Evolutionary conservation across 164 flowering plant species (phyloP), one percentile per base, ranked within the genome.

Genomic region (Vitis cinerea): DNA sequence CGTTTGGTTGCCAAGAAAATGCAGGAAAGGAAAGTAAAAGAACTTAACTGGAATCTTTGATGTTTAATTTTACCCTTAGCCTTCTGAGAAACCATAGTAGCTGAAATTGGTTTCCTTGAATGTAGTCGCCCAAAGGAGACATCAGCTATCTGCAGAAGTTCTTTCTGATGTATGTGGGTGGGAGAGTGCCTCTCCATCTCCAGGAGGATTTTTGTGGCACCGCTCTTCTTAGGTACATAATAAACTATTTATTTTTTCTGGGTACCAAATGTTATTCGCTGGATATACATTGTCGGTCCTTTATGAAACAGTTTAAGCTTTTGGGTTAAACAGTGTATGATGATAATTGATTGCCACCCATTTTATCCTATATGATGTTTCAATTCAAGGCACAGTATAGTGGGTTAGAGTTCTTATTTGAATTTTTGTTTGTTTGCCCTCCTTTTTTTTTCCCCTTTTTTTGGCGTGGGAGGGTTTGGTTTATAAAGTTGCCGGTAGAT

Each of bases 171-270:
- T 95, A 91, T 75, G 89, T 92, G 50, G 96, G 99, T 64, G 94
- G 96, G 44, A 86, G 98, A 75, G 27, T 66, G 48, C 96, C 99
- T 10, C 91, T 95, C 60, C 99, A 91, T 82, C 75, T 95, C 51
- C 98, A 91, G 72, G 99, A 95, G 74, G 99, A 95, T 86, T 95
- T 95, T 65, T 95, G 98, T 68, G 99, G 99, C 73, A 95, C 98
- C 55, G 99, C 99, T 60, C 86, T 93, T 54, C 88, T 95, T 2
- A 93, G 99, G 99, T 90, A 68, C 50, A 29, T 8, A 16, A 3
- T 31, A 27, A 30, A 23, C 27, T 31, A 27, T 64, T 14, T 23
- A 16, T 49, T 19, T 49, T 49, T 49, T 62, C 29, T 63, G 30
- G 11, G 4, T 50, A 37, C 44, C 4, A 37, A 6, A 37, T 37